Evolutionary conservation across 1,139 yeast species (phyloP).

Genomic region (Ogataea hybrid): DNA sequence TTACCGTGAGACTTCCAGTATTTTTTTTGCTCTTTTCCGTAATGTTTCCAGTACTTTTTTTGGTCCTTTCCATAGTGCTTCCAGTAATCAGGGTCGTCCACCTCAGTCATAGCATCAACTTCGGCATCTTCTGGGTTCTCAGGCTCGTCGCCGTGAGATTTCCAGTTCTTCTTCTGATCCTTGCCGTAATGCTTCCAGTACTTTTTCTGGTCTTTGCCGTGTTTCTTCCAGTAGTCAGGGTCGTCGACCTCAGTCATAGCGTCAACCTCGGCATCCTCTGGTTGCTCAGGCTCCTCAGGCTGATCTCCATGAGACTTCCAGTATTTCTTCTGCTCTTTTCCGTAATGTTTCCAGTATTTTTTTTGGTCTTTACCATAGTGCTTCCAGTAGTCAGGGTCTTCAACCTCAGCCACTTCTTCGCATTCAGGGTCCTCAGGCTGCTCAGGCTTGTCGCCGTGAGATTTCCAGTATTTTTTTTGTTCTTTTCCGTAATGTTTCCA

Average conservation of each 20-base stretch:
- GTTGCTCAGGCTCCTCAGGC: neutral
- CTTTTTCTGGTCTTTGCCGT: constrained; percentile 23
- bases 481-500: constrained; percentile 28
- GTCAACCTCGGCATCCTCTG: neutral
- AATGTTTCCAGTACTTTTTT: constrained; percentile 23
- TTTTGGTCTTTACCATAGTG: constrained; percentile 22
- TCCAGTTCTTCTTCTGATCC: constrained; percentile 26
- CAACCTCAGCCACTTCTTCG: neutral
- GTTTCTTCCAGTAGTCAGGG: constrained; percentile 23
- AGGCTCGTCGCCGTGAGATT: constrained; percentile 11
- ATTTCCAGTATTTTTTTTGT: constrained; percentile 22
- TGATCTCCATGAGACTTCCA: constrained; percentile 14
- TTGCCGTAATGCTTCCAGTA: constrained; percentile 25
- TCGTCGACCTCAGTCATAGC: constrained; percentile 9
- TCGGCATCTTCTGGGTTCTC: too few species aligned
- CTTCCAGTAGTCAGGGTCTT: constrained; percentile 23
- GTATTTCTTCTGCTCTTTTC: constrained; percentile 27
- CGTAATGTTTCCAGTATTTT: constrained; percentile 24
- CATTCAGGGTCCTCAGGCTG: neutral
- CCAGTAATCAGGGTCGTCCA: too few species aligned
- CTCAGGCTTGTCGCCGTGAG: constrained; percentile 8
- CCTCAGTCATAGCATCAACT: too few species aligned
- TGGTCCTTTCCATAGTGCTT: constrained; percentile 25
- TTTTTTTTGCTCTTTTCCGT: constrained; percentile 27
- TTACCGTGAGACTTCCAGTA: constrained; percentile 20